Conservation (phyloP, 2,329 filamentous ascomycete species). For the Aurifilum marmelostoma region DNA sequence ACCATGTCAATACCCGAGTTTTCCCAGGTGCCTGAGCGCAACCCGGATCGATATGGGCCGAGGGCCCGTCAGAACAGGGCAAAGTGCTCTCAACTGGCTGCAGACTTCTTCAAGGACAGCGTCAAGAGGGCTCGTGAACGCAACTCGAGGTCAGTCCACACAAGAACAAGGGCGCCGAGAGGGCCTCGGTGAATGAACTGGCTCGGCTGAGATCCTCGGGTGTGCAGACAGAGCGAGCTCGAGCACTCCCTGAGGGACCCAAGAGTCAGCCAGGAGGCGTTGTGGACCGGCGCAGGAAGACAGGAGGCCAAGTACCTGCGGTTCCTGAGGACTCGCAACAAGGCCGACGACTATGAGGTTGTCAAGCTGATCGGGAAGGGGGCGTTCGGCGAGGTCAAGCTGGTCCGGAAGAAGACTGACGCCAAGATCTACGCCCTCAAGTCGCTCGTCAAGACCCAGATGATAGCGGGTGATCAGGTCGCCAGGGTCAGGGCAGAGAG, state of each 20-base stretch:
- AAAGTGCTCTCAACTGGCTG: slow-evolving; percentile 50
- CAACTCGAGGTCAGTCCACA: slow-evolving; percentile 63
- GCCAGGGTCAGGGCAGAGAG: slow-evolving; percentile 79
- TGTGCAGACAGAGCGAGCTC: slow-evolving; percentile 66
- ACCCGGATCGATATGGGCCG: slow-evolving; percentile 59
- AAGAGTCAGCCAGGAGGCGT: slow-evolving; percentile 58
- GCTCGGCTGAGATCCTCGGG: neutral
- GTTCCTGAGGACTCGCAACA: slow-evolving; percentile 72
- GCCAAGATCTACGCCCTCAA: slow-evolving; percentile 80
- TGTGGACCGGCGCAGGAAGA: slow-evolving; percentile 51
- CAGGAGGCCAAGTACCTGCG: slow-evolving; percentile 70
- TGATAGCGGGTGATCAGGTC: slow-evolving; percentile 82
- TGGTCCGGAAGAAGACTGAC: slow-evolving; percentile 75
- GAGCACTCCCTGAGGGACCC: slow-evolving; percentile 53
- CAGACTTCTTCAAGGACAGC: slow-evolving; percentile 78
- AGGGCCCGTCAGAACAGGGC: slow-evolving; percentile 44
- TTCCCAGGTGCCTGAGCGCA: slow-evolving; percentile 59
- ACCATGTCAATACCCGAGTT: slow-evolving; percentile 22
- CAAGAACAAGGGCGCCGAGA: too few relatives aligned
- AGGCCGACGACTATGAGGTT: slow-evolving; percentile 72
- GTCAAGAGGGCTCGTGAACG: slow-evolving; percentile 75
- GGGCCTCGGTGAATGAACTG: neutral
- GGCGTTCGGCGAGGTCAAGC: slow-evolving; percentile 77
- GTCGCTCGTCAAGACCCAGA: slow-evolving; percentile 77
- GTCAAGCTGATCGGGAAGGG: slow-evolving; percentile 81